Evolutionary conservation across 176 grass and related monocot genomes (phyloP).

Genomic region (Eragrostis nindensis): DNA sequence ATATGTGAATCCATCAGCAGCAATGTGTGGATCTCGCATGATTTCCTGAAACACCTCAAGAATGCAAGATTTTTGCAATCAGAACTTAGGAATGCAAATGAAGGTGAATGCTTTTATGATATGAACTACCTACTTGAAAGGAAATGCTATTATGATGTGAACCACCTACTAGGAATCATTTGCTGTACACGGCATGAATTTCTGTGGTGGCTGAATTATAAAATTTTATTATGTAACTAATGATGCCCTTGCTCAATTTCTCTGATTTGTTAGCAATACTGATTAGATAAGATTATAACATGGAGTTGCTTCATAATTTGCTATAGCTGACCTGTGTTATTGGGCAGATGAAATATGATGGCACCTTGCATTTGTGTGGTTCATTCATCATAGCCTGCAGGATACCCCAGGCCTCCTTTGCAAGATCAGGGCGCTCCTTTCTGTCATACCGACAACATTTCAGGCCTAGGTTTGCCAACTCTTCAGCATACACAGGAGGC

Average conservation of each 20-base stretch:
- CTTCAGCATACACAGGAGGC: constrained; percentile 47
- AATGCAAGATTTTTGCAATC: constrained; percentile 15
- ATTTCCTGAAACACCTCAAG: constrained; percentile 51
- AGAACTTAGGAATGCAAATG: background rate
- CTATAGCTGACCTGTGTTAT: constrained; percentile 48
- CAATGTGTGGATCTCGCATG: constrained; percentile 63
- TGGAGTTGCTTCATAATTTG: constrained; percentile 1
- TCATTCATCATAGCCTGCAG: constrained; percentile 62
- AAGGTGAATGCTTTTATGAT: background rate
- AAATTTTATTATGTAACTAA: background rate
- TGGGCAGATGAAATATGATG: constrained; percentile 64
- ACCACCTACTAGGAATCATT: constrained; percentile 1
- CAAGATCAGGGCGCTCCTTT: constrained; percentile 65
- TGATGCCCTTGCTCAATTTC: constrained; percentile 1
- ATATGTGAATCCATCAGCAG: constrained; percentile 68
- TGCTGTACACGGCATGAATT: background rate
- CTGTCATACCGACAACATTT: constrained; percentile 56
- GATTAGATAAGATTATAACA: background rate
- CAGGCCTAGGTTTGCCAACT: constrained; percentile 57
- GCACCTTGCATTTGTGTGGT: background rate
- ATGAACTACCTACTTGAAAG: constrained; percentile 1
- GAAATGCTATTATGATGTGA: background rate
- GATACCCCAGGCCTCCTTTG: constrained; percentile 55
- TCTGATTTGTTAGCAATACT: background rate
- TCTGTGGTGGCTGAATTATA: background rate